Evolutionary conservation across 2,329 filamentous ascomycete genomes (phyloP), one percentile per base, ranked within the genome.

Genomic region (Penicillium sp.): DNA sequence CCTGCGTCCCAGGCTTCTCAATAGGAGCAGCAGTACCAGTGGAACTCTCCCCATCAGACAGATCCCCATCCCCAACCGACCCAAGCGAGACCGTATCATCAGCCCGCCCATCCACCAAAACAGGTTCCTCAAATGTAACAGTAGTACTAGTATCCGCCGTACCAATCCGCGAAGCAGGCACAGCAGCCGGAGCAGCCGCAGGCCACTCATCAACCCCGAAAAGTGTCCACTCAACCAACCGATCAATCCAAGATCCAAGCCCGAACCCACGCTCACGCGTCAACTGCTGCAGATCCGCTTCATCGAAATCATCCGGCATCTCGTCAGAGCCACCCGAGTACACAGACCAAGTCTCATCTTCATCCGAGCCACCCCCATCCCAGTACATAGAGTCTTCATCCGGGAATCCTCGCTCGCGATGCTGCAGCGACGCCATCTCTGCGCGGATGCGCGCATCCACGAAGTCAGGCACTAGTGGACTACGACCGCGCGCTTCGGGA

Each of bases 211-310:
- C 75, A 1, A 77, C 73, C 3, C 72, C 72, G 56, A 81, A 81
- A 35, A 81, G 55, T 10, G 74, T 75, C 74, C 78, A 80, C 29
- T 78, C 77, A 50, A 82, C 77, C 32, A 82, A 59, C 22, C 73
- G 68, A 55, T 83, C 80, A 57, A 83, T 71, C 72, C 78, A 77
- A 9, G 72, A 67, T 0, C 79, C 79, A 4, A 82, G 63, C 0
- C 79, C 77, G 52, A 77, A 79, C 1, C 74, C 75, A n/a, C 71
- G 67, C 55, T 76, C 72, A 22, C 70, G 66, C 12, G 77, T 76
- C 29, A 81, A 63, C 2, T 72, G 66, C 37, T 75, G 74, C 17
- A 81, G 64, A 57, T 80, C 77, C 22, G 72, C 71, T 57, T 81
- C 78, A 41, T 79, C 77, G 4, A 74, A 69, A 3, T 69, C 68